phyloP scores from a whole-genome alignment of 345 rosid genomes.

The Hypericum perforatum region DNA sequence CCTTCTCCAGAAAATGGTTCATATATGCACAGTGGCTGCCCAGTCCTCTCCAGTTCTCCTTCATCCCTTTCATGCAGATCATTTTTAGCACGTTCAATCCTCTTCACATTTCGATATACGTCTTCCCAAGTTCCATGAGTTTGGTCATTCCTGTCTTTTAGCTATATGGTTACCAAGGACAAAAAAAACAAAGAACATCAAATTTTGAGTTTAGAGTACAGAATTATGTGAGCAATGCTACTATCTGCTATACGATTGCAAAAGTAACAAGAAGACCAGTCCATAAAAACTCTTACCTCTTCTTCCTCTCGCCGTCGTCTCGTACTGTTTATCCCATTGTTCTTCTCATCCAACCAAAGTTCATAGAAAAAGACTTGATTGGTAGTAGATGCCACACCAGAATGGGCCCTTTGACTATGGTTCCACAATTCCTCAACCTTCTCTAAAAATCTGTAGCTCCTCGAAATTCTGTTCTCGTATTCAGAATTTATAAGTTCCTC shows the following conservation, averaged over 20 bases:
- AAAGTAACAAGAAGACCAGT: constrained; percentile 1
- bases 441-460: constrained; percentile 43
- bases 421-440: constrained; percentile 67
- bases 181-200: constrained; percentile 8
- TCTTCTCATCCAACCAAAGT: constrained; percentile 73
- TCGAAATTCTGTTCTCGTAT: constrained; percentile 30
- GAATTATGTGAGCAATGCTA: constrained; percentile 1
- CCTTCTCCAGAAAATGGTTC: constrained; percentile 96
- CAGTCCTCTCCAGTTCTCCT: constrained; percentile 85
- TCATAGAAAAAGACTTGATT: constrained; percentile 66
- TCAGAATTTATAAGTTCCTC: constrained; percentile 32
- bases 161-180: constrained; percentile 39
- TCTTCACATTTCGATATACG: constrained; percentile 77
- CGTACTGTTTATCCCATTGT: constrained; percentile 23
- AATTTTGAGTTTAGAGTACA: too few species aligned
- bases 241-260: not conserved
- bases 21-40: constrained; percentile 81
- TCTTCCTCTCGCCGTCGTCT: constrained; percentile 76
- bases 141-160: constrained; percentile 68
- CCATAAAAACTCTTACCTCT: constrained; percentile 46
- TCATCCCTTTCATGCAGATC: constrained; percentile 94
- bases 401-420: constrained; percentile 30
- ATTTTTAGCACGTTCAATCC: constrained; percentile 63
- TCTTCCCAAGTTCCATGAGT: constrained; percentile 92
- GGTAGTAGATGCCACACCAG: constrained; percentile 18